Conservation (phyloP, 2,329 filamentous ascomycete genomes). For the Scedosporium dehoogii region DNA sequence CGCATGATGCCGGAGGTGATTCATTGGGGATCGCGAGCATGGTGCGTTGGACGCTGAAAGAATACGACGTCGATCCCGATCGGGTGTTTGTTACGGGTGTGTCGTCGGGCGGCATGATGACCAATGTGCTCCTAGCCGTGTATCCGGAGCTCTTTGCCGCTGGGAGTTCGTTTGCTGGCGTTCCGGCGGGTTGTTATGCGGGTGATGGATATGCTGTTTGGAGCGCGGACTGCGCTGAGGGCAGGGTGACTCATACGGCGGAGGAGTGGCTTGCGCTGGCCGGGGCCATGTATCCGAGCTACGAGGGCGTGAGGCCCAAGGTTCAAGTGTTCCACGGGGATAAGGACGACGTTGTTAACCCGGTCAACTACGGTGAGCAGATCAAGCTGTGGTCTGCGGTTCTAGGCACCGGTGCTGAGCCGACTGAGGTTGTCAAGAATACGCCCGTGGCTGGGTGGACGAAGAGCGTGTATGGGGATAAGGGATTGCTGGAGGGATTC, state of each 20-base stretch:
- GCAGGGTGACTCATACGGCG: conserved; percentile 27
- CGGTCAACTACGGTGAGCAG: conserved; percentile 42
- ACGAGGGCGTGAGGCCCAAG: conserved; percentile 39
- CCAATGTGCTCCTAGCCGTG: conserved; percentile 37
- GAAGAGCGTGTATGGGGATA: conserved; percentile 12
- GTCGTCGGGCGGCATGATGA: conserved; percentile 47
- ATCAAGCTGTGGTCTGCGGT: conserved; percentile 42
- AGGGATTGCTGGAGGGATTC: conserved; percentile 12
- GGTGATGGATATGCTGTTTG: conserved; percentile 30
- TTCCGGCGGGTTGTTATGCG: conserved; percentile 39
- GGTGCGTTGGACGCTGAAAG: conserved; percentile 37
- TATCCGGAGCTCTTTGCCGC: conserved; percentile 44
- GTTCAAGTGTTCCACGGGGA: conserved; percentile 50
- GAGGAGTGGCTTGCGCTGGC: conserved; percentile 25
- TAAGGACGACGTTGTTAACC: conserved; percentile 37
- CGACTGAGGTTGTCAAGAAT: conserved; percentile 7
- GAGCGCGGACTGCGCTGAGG: conserved; percentile 42
- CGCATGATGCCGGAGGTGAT: conserved; percentile 40
- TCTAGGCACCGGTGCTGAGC: conserved; percentile 6
- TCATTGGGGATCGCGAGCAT: conserved; percentile 42
- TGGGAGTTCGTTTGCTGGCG: conserved; percentile 33
- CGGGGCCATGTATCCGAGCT: conserved; percentile 35
- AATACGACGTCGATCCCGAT: conserved; percentile 33
- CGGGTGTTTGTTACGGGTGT: conserved; percentile 42
- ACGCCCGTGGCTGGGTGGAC: conserved; percentile 9